A percentile compares a stretch with the other conserved stretches of the same genome.
Evolutionary conservation across 2,329 filamentous ascomycete species (phyloP).

Genomic region (Plenodomus biglobosus): DNA sequence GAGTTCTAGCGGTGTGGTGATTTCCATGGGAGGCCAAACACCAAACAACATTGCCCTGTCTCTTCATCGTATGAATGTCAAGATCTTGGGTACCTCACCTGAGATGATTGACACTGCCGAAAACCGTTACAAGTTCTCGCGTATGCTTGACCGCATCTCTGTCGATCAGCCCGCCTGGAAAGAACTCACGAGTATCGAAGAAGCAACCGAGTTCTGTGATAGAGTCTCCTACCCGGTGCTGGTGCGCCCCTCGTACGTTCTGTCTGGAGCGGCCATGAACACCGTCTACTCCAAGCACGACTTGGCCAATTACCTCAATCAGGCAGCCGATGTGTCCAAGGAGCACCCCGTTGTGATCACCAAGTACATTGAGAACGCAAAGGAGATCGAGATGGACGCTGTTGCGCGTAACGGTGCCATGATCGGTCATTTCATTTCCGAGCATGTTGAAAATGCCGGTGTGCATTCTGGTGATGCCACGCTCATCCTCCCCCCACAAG

Average conservation of each 20-base stretch:
- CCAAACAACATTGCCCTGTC: constrained; percentile 97
- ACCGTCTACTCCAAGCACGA: constrained; percentile 97
- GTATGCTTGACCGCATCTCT: constrained; percentile 91
- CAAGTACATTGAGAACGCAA: constrained; percentile 98
- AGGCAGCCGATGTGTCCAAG: constrained; percentile 89
- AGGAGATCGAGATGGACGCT: constrained; percentile 99
- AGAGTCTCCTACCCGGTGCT: constrained; percentile 91
- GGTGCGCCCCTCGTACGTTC: constrained; percentile 92
- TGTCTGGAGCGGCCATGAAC: constrained; percentile 98
- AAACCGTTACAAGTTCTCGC: constrained; percentile 98
- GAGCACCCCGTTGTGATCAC: constrained; percentile 98
- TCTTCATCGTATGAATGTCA: constrained; percentile 84
- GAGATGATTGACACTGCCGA: constrained; percentile 99
- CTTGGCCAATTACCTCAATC: constrained; percentile 81
- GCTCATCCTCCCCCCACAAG: constrained; percentile 90
- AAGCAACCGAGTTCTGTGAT: constrained; percentile 83
- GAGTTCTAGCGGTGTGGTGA: constrained; percentile 77
- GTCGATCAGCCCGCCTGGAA: constrained; percentile 99
- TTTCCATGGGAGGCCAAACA: constrained; percentile 95
- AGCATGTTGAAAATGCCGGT: constrained; percentile 98
- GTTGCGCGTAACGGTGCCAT: constrained; percentile 88
- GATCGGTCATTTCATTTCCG: constrained; percentile 94
- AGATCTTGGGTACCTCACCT: constrained; percentile 90
- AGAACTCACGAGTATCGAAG: constrained; percentile 91
- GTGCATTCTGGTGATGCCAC: constrained; percentile 98